Percentiles rank a stretch among this genome's conserved stretches.
Evolutionary conservation across 352 stramenopile species (phyloP).

Genomic region (Phytophthora fragariaefolia): DNA sequence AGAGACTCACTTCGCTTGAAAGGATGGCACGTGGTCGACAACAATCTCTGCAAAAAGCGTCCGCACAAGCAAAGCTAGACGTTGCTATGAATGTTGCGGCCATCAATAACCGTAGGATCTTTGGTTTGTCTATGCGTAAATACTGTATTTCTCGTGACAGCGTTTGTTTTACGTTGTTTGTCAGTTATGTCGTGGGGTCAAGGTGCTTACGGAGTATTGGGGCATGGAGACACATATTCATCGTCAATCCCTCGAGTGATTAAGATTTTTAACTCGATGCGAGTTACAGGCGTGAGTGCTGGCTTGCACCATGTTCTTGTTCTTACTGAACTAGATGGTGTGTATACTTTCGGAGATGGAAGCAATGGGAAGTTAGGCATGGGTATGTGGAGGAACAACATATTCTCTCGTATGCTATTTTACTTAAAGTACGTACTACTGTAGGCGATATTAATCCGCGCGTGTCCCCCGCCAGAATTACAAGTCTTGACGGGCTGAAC

Average conservation of each 20-base stretch:
- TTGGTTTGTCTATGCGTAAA: background rate
- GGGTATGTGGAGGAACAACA: slow-evolving; percentile 37
- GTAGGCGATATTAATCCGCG: slow-evolving; percentile 55
- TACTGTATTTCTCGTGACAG: background rate
- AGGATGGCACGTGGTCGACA: slow-evolving; percentile 28
- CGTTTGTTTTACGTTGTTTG: background rate
- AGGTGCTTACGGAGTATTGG: slow-evolving; percentile 64
- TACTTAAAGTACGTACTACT: background rate
- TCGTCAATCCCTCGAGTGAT: slow-evolving; percentile 52
- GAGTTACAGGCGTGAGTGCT: slow-evolving; percentile 59
- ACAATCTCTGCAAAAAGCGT: slow-evolving; percentile 23
- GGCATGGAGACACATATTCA: slow-evolving; percentile 57
- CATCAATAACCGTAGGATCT: slow-evolving; percentile 39
- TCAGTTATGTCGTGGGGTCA: slow-evolving; percentile 79
- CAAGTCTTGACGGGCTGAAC: slow-evolving; percentile 57
- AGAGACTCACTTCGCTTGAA: slow-evolving; percentile 29
- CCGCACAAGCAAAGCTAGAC: slow-evolving; percentile 27
- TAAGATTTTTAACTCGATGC: slow-evolving; percentile 59
- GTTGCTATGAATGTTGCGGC: slow-evolving; percentile 29
- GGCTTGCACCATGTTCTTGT: slow-evolving; percentile 72
- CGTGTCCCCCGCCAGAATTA: slow-evolving; percentile 45
- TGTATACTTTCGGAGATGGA: slow-evolving; percentile 75
- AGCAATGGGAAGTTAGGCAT: slow-evolving; percentile 67
- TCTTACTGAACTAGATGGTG: slow-evolving; percentile 69
- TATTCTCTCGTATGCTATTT: background rate